Percentiles rank a stretch among this genome's conserved stretches.
These are phyloP conservation scores for Xylaria acuta DNA, from an alignment of 495 filamentous ascomycete species.

Conservation along the genomic window DNA sequence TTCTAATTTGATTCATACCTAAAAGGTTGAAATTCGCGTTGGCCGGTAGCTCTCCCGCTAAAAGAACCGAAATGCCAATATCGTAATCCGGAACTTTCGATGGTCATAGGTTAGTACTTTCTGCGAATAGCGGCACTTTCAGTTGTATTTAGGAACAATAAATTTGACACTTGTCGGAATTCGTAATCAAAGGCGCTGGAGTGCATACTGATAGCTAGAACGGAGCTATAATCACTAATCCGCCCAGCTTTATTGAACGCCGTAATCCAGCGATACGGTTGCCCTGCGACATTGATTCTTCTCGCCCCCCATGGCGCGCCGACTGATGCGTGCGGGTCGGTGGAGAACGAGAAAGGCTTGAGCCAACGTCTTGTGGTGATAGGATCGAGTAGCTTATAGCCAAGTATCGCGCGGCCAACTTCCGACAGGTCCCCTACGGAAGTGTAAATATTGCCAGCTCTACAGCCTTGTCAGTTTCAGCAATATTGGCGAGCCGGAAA, in stretches of 20 bases:
- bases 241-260: slow-evolving; percentile 63
- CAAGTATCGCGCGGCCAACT: slow-evolving; percentile 62
- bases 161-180: background rate
- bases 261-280: slow-evolving; percentile 47
- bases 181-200: background rate
- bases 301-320: slow-evolving; percentile 67
- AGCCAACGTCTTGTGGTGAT: slow-evolving; percentile 62
- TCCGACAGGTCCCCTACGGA: slow-evolving; percentile 57
- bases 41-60: slow-evolving; percentile 50
- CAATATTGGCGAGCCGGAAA: background rate
- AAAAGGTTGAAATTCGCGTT: slow-evolving; percentile 45
- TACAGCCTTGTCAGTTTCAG: slow-evolving; percentile 30
- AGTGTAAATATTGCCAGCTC: slow-evolving; percentile 65
- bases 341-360: slow-evolving; percentile 60
- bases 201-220: slow-evolving; percentile 49
- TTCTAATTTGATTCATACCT: slow-evolving; percentile 26
- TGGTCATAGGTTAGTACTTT: background rate
- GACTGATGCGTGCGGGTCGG: slow-evolving; percentile 51
- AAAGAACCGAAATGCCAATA: slow-evolving; percentile 59
- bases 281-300: slow-evolving; percentile 39
- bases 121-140: background rate
- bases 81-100: slow-evolving; percentile 55
- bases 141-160: background rate
- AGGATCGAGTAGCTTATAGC: slow-evolving; percentile 54
- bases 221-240: slow-evolving; percentile 54